Evolutionary conservation across 2,329 filamentous ascomycete genomes (phyloP), one percentile per base, ranked within the genome.

Genomic region (Daldinia sp.): DNA sequence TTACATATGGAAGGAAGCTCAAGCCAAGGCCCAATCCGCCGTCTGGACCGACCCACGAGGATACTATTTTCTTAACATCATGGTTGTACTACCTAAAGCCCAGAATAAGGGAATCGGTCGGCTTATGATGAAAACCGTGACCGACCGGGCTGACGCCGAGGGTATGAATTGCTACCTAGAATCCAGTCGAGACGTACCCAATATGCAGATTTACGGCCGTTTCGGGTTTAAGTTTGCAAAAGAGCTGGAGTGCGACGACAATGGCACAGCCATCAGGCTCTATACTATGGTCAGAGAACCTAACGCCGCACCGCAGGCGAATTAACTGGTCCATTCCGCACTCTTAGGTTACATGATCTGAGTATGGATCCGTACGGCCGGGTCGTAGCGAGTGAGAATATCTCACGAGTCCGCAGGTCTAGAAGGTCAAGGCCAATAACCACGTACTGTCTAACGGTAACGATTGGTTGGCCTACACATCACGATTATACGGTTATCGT

Each of bases 1-100:
- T 73, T 88, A 85, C 75, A 89, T 91, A 68, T 92, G 89, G 89
- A 92, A 92, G 71, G 80, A 80, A 3, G 81, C 84, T 4, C 90
- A 93, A 74, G 81, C 83, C 0, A 78, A 84, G 35, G 87, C 85
- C 0, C 89, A 92, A 57, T 77, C 78, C 0, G 77, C 83, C 23
- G 76, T 91, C 3, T 92, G 89, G 90, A 85, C 79, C 0, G 87
- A 90, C 58, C 80, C 83, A 0, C 79, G 82, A 4, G 90, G 90
- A 0, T 92, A 92, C 71, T 92, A 91, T 71, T 92, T 92, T 68
- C 88, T 90, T 67, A 93, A 92, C 71, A 90, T 92, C 63, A 86
- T 92, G 70, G 88, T 89, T 0, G 89, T 92, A 1, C 74, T 85
- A 13, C 87, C 89, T 0, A 83, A 86, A 49, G 82, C 82, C 29